Base-by-base conservation (phyloP, 768 basidiomycete genomes). In the Pleurotus platypus region DNA sequence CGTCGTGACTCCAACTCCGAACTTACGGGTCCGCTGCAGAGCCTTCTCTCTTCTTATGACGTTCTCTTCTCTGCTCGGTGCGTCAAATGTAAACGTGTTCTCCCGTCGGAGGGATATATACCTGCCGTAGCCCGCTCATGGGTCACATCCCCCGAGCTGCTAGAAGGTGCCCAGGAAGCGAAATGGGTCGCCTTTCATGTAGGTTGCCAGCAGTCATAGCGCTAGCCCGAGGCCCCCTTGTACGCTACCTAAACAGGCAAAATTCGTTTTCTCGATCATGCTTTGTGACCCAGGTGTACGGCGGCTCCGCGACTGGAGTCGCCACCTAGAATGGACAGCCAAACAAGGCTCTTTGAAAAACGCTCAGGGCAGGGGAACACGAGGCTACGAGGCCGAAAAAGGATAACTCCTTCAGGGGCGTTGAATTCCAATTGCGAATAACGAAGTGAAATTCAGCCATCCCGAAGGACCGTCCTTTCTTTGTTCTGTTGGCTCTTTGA, bases 71-170 rank as follows among this genome's bases (percentile, higher is more conserved):
- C 83, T 49, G 78, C 82, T 30, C 78, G 72, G 2, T 92, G 90
- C 62, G 69, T 69, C 20, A 70, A 67, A 27, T 92, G 90, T 63
- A 72, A 79, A 48, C 82, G 89, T 15, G 84, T 91, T 24, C 70
- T 90, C 18, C 86, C 86, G 0, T 72, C 75, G 2, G 88, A 91
- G 61, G 85, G 84, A 0, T 87, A 90, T 65, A 75, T 87, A 6
- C 90, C 89, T 1, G 84, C 88, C 0, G 86, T 90, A 2, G 85
- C 82, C 27, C 78, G 87, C 45, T 63, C 80, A 24, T 87, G 81
- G 81, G 70, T 67, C 20, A 35, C 30, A 11, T 35, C 30, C 9
- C 30, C 30, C 30, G 71, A 74, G 40, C 61, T 59, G 22, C 67
- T 64, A 42, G 63, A 67, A 62, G 70, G 57, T 61, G 45, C 20